These are phyloP conservation scores for Collybia nuda DNA, from an alignment of 768 basidiomycete species.

Conservation along the genomic window DNA sequence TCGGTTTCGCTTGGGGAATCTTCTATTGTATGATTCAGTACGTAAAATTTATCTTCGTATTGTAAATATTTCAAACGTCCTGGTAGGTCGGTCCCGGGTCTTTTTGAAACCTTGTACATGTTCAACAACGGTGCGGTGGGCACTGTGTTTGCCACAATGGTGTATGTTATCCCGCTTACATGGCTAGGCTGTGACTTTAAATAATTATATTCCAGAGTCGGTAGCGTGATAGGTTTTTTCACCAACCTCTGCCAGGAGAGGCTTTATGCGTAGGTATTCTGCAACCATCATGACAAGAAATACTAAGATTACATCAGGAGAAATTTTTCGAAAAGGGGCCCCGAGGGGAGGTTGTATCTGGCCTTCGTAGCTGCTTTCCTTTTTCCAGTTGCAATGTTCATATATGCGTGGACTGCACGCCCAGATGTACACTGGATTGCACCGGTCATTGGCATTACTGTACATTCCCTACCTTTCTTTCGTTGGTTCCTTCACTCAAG, in stretches of 20 bases:
- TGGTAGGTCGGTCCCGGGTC: conserved; percentile 51
- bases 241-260: conserved; percentile 47
- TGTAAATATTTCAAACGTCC: background rate
- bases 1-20: conserved; percentile 77
- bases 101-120: conserved; percentile 56
- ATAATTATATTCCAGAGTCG: conserved; percentile 40
- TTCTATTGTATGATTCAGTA: conserved; percentile 68
- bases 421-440: conserved; percentile 59
- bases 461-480: conserved; percentile 13
- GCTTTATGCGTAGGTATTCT: conserved; percentile 42
- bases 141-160: conserved; percentile 54
- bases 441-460: conserved; percentile 50
- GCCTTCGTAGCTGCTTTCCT: conserved; percentile 55
- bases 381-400: conserved; percentile 61
- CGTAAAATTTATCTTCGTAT: background rate
- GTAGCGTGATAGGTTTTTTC: conserved; percentile 47
- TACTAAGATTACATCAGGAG: conserved; percentile 19
- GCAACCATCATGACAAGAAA: background rate
- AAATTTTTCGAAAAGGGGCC: conserved; percentile 31
- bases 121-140: conserved; percentile 64
- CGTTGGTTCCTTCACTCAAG: conserved; percentile 7
- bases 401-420: conserved; percentile 70
- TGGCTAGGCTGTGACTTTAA: background rate
- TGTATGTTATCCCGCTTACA: conserved; percentile 31
- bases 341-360: conserved; percentile 61